Evolutionary conservation across 169 alveolate species (phyloP).

Genomic region (Cryptosporidium sp.): DNA sequence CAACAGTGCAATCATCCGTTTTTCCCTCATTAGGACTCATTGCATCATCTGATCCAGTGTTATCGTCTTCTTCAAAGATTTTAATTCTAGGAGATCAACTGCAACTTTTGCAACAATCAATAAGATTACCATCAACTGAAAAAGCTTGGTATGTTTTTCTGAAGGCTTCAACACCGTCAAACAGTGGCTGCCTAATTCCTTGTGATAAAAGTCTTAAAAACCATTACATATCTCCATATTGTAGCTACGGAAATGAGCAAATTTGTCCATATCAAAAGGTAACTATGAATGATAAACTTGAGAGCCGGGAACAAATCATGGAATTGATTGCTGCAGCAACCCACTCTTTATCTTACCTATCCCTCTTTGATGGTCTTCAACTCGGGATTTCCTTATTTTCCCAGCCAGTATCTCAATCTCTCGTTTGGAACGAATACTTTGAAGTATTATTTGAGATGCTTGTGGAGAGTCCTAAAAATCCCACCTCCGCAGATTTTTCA

Average conservation of each 20-base stretch:
- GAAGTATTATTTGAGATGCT: conserved; percentile 58
- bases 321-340: conserved; percentile 69
- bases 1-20: conserved; percentile 59
- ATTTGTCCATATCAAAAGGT: conserved; percentile 47
- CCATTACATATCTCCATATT: conserved; percentile 55
- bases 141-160: conserved; percentile 55
- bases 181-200: conserved; percentile 72
- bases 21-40: conserved; percentile 43
- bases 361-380: conserved; percentile 45
- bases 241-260: conserved; percentile 44
- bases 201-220: conserved; percentile 48
- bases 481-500: conserved; percentile 54
- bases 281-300: conserved; percentile 1
- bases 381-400: conserved; percentile 56
- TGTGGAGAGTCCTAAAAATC: conserved; percentile 39
- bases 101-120: conserved; percentile 67
- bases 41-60: conserved; percentile 65
- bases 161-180: conserved; percentile 67
- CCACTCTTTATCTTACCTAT: conserved; percentile 34
- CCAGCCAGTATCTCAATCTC: conserved; percentile 29
- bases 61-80: conserved; percentile 33
- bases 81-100: conserved; percentile 59
- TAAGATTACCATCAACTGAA: conserved; percentile 56
- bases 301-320: conserved; percentile 5
- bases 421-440: conserved; percentile 54